Percentiles rank a stretch among this genome's conserved stretches.
Conservation (phyloP, 371 early-diverging fungal species). For the Zopfochytrium polystomum region DNA sequence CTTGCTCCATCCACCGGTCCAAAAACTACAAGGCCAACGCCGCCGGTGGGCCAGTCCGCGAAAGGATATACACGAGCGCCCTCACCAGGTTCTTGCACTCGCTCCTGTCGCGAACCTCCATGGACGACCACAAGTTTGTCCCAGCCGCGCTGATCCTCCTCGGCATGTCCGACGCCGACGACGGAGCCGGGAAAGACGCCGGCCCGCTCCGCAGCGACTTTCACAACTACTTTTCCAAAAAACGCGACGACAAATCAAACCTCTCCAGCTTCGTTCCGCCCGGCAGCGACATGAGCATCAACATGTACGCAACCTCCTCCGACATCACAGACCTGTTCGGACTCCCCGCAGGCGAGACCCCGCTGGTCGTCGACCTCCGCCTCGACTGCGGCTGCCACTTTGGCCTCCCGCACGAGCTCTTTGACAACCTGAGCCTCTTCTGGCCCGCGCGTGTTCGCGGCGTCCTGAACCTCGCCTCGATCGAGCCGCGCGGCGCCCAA, state of each 20-base stretch:
- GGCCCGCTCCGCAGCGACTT: too few species aligned
- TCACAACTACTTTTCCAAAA: too few species aligned
- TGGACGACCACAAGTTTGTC: too few species aligned
- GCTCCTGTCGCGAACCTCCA: too few species aligned
- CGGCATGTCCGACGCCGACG: too few species aligned
- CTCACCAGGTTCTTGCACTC: too few species aligned
- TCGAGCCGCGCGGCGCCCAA: not conserved
- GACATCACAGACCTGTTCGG: not conserved
- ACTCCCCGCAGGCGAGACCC: not conserved
- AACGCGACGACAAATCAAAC: too few species aligned
- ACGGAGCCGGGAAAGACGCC: too few species aligned
- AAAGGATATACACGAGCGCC: too few species aligned
- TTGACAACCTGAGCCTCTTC: not conserved
- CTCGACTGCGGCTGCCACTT: constrained; percentile 4
- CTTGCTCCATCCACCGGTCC: not conserved
- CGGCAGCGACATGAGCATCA: too few species aligned
- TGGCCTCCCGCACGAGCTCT: constrained; percentile 1
- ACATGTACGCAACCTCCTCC: not conserved
- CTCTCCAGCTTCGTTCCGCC: too few species aligned
- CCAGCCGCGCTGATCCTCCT: too few species aligned
- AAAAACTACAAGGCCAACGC: not conserved
- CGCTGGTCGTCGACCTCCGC: not conserved
- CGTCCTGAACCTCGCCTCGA: constrained; percentile 1
- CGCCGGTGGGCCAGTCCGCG: not conserved
- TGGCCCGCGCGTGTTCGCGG: not conserved